These are phyloP conservation scores for Aspergillus indologenus DNA, from an alignment of 495 filamentous ascomycete genomes.

Conservation along the genomic window DNA sequence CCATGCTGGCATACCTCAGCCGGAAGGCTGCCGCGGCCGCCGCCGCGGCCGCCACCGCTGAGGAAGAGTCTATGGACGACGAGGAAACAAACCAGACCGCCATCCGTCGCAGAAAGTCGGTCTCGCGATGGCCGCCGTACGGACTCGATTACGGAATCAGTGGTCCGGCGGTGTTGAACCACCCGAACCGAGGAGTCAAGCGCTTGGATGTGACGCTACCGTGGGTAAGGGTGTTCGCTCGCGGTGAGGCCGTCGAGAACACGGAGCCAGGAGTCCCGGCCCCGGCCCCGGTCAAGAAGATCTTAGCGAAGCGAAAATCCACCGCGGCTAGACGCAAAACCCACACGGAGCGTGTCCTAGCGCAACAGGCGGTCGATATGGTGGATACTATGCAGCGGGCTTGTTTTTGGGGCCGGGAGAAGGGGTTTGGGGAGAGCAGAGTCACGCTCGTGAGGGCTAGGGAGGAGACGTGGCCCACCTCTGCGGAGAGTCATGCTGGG, in stretches of 20 bases:
- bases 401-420: slow-evolving; percentile 42
- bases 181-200: slow-evolving; percentile 16
- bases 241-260: neutral
- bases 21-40: neutral
- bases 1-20: neutral
- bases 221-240: slow-evolving; percentile 29
- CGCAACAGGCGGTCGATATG: slow-evolving; percentile 38
- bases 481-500: slow-evolving; percentile 15
- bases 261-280: neutral
- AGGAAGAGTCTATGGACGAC: neutral
- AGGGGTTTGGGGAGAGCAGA: slow-evolving; percentile 31
- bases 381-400: slow-evolving; percentile 38
- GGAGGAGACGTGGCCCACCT: neutral
- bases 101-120: slow-evolving; percentile 32
- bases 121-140: slow-evolving; percentile 43
- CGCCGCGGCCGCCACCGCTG: neutral
- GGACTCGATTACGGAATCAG: slow-evolving; percentile 35
- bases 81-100: slow-evolving; percentile 5
- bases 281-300: neutral
- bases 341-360: slow-evolving; percentile 23
- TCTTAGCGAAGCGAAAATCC: neutral
- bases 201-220: slow-evolving; percentile 33
- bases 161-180: slow-evolving; percentile 16
- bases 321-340: neutral
- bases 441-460: slow-evolving; percentile 18